A percentile compares a stretch with the other conserved stretches of the same genome.
phyloP scores from a whole-genome alignment of 2,329 filamentous ascomycete genomes.

The Drechmeria coniospora region DNA sequence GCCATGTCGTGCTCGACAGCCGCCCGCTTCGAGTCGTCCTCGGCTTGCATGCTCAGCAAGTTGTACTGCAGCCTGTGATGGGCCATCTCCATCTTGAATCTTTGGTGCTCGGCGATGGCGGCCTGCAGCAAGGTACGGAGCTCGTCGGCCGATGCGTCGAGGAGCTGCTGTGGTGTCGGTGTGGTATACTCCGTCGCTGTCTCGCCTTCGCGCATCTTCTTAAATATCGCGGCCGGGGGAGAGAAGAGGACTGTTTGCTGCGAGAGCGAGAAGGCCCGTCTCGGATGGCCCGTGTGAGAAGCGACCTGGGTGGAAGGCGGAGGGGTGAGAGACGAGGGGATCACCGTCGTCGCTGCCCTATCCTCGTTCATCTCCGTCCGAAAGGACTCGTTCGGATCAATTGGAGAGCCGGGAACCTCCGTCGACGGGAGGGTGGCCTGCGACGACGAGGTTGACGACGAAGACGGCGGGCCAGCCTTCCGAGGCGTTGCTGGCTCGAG shows the following conservation, averaged over 20 bases:
- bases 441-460: conserved; percentile 28
- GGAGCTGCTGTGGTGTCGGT: conserved; percentile 33
- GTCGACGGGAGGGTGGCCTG: conserved; percentile 42
- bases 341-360: conserved; percentile 25
- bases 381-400: conserved; percentile 32
- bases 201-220: conserved; percentile 16
- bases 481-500: conserved; percentile 17
- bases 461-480: conserved; percentile 12
- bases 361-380: conserved; percentile 35
- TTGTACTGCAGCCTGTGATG: conserved; percentile 87
- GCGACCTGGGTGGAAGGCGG: conserved; percentile 38
- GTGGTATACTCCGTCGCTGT: conserved; percentile 25
- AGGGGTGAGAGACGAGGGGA: conserved; percentile 42
- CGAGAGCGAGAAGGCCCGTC: conserved; percentile 20
- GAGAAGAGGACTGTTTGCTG: conserved; percentile 36
- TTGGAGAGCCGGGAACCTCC: conserved; percentile 37
- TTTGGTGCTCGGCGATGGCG: conserved; percentile 39
- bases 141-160: conserved; percentile 37
- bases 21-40: conserved; percentile 72
- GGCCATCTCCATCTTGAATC: conserved; percentile 64
- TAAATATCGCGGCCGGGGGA: conserved; percentile 33
- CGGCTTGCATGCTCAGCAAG: conserved; percentile 68
- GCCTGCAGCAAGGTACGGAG: conserved; percentile 40
- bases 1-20: conserved; percentile 86
- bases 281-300: conserved; percentile 13